Conservation (phyloP, 2,329 filamentous ascomycete species). For the Aspergillus candidus region DNA sequence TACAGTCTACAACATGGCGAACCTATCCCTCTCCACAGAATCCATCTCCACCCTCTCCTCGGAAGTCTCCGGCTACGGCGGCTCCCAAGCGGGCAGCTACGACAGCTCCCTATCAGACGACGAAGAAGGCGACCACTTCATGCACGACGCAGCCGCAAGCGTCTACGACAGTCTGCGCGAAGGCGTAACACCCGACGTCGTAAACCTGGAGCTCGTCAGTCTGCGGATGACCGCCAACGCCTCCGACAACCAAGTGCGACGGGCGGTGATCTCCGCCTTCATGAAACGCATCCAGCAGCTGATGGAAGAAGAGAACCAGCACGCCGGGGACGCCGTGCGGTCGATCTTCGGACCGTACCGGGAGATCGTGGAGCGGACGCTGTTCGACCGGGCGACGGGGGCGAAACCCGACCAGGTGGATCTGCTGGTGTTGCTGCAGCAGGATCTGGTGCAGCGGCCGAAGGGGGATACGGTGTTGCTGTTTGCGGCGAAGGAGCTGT, state of each 20-base stretch:
- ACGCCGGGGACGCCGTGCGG: conserved; percentile 60
- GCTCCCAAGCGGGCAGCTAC: conserved; percentile 64
- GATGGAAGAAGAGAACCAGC: conserved; percentile 47
- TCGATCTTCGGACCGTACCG: conserved; percentile 59
- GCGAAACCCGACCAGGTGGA: conserved; percentile 70
- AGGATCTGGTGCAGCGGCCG: conserved; percentile 62
- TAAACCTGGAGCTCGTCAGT: conserved; percentile 88
- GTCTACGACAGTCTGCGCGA: conserved; percentile 78
- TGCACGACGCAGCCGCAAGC: conserved; percentile 77
- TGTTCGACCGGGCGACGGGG: conserved; percentile 51
- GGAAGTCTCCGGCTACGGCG: conserved; percentile 42
- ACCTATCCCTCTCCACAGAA: conserved; percentile 41
- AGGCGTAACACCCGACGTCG: conserved; percentile 68
- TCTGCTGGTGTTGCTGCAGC: conserved; percentile 75
- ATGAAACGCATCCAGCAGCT: conserved; percentile 74
- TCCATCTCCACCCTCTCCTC: conserved; percentile 63
- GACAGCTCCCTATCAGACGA: conserved; percentile 65
- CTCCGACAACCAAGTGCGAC: conserved; percentile 79
- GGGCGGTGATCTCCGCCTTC: conserved; percentile 78
- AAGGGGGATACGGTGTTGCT: conserved; percentile 65
- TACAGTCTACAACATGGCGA: conserved; percentile 47
- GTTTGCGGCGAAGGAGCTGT: conserved; percentile 75
- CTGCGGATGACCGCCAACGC: conserved; percentile 88
- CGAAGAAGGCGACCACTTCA: conserved; percentile 61
- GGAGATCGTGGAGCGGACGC: conserved; percentile 52